Percentiles rank a stretch among this genome's conserved stretches.
Evolutionary conservation across 805 yeast species (phyloP).

Genomic region (Cephaloascus albidus): DNA sequence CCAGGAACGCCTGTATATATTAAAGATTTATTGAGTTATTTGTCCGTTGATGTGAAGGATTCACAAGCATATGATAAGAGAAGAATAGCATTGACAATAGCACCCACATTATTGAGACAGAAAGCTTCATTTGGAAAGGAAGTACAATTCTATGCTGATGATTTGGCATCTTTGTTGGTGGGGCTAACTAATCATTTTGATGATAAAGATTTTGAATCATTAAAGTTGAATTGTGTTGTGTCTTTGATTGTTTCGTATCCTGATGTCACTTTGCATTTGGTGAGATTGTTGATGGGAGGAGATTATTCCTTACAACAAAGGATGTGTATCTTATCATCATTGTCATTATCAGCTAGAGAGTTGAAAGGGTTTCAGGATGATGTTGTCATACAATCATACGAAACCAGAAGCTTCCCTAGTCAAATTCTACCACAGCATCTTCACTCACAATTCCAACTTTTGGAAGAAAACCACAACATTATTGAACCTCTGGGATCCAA

Average conservation of each 20-base stretch:
- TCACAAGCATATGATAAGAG: constrained; percentile 39
- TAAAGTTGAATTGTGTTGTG: constrained; percentile 54
- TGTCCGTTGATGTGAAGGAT: constrained; percentile 33
- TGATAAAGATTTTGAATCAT: constrained; percentile 50
- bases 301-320: constrained; percentile 81
- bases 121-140: constrained; percentile 56
- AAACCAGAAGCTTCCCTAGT: constrained; percentile 20
- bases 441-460: constrained; percentile 40
- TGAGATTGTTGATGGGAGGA: constrained; percentile 46
- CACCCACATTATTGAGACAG: constrained; percentile 54
- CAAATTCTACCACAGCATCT: constrained; percentile 34
- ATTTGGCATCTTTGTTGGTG: constrained; percentile 39
- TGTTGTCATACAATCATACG: constrained; percentile 24
- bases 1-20: constrained; percentile 55
- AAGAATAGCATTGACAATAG: constrained; percentile 36
- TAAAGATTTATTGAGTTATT: constrained; percentile 57
- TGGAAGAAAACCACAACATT: too few species aligned
- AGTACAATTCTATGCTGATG: constrained; percentile 46
- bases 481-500: constrained; percentile 10
- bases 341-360: constrained; percentile 68
- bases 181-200: constrained; percentile 50
- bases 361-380: constrained; percentile 54
- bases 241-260: constrained; percentile 50
- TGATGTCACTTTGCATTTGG: constrained; percentile 31
- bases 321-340: constrained; percentile 53